Percentiles rank a stretch among this genome's conserved stretches.
Conservation (phyloP, 768 basidiomycete species). For the Mycena galopus region DNA sequence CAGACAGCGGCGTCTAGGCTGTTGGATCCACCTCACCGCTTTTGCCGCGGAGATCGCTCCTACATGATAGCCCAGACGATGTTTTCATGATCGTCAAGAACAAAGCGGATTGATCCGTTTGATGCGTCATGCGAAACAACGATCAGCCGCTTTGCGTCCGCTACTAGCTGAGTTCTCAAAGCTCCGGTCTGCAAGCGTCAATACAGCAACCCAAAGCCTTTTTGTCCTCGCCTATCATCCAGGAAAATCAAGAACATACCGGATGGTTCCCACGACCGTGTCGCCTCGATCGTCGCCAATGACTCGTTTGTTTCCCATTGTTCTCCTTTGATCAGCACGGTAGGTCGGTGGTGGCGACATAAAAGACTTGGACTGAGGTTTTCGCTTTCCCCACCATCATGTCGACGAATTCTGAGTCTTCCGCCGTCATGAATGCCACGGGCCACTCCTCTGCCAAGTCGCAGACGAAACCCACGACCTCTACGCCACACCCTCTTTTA, state of each 20-base stretch:
- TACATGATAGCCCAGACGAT: too few species aligned
- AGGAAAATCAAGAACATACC: background rate
- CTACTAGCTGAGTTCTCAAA: too few species aligned
- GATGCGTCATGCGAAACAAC: too few species aligned
- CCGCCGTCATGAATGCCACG: slow-evolving; percentile 12
- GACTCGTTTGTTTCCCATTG: slow-evolving; percentile 33
- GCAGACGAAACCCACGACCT: slow-evolving; percentile 23
- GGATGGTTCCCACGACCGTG: slow-evolving; percentile 2
- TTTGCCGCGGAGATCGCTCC: too few species aligned
- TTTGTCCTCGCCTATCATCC: slow-evolving; percentile 6
- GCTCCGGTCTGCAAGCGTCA: too few species aligned
- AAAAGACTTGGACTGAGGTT: background rate
- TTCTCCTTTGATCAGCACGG: slow-evolving; percentile 25
- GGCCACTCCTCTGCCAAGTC: slow-evolving; percentile 19
- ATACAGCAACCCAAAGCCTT: background rate
- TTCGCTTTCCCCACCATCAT: background rate
- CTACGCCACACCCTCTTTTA: slow-evolving; percentile 34
- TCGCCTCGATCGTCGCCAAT: slow-evolving; percentile 9
- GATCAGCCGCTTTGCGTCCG: too few species aligned
- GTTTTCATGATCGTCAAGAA: too few species aligned
- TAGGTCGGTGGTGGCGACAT: background rate
- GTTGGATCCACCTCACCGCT: too few species aligned
- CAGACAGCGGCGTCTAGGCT: too few species aligned
- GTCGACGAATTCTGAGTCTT: slow-evolving; percentile 26
- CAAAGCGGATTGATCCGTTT: too few species aligned